A percentile compares a stretch with the other conserved stretches of the same genome.
phyloP scores from a whole-genome alignment of 2,329 filamentous ascomycete genomes.

The Amauroascus verrucosus region DNA sequence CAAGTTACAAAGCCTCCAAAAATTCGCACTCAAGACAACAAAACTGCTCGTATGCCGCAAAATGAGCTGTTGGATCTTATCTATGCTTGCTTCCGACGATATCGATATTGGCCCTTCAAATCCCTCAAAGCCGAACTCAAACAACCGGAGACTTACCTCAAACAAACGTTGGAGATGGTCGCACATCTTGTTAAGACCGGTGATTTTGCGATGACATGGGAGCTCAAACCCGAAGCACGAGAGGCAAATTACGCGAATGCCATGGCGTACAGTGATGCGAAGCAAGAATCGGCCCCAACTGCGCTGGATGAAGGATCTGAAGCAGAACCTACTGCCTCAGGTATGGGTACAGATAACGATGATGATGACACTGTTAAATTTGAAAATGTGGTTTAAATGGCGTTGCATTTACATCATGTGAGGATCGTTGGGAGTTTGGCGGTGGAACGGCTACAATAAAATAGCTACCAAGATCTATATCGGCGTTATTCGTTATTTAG shows the following conservation, averaged over 20 bases:
- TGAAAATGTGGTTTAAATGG: constrained; percentile 56
- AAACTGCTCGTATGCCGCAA: constrained; percentile 80
- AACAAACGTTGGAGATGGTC: constrained; percentile 71
- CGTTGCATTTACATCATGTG: neutral
- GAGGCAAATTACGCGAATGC: constrained; percentile 40
- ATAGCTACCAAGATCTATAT: neutral
- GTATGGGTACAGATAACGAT: constrained; percentile 51
- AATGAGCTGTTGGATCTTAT: constrained; percentile 80
- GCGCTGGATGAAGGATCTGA: constrained; percentile 44
- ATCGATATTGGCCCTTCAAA: constrained; percentile 90
- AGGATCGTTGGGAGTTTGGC: neutral
- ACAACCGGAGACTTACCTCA: constrained; percentile 89
- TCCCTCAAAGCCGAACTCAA: constrained; percentile 64
- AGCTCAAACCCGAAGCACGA: constrained; percentile 61
- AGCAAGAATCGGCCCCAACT: constrained; percentile 42
- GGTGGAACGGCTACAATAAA: neutral
- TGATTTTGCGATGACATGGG: constrained; percentile 76
- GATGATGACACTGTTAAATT: constrained; percentile 60
- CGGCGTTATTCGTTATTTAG: neutral
- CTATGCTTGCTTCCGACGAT: constrained; percentile 71
- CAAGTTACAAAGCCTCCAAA: constrained; percentile 46
- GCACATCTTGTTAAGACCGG: constrained; percentile 75
- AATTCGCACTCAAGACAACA: constrained; percentile 55
- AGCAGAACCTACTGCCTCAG: constrained; percentile 36
- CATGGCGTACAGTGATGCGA: constrained; percentile 38